Base-by-base conservation (phyloP, 257 asterid genomes). In the Capsicum chinense region DNA sequence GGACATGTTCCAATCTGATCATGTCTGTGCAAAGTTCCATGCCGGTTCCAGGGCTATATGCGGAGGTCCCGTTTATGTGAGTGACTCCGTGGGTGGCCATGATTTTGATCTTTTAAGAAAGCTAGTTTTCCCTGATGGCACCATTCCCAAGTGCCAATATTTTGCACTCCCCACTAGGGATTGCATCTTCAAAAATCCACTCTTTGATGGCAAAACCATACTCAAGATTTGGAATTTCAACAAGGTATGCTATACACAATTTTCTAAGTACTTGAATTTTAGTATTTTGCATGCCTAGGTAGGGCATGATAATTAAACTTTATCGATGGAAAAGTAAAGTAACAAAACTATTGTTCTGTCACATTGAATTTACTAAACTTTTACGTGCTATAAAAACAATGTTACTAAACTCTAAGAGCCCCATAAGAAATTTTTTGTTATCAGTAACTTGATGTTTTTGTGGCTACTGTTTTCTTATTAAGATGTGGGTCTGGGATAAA, bases 161-260 rank as follows among this genome's bases (percentile, higher is more conserved):
- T 92, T 95, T 5, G 97, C 97, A 50, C 85, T 94, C 13, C 97
- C 97, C 1, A 91, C 97, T 60, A 88, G 91, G 7, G 94, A 93
- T 68, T 89, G 92, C 86, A 85, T 93, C 78, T 91, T 92, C 86
- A 54, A 86, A 12, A 95, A 92, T 86, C 91, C 95, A 2, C 93
- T 92, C 57, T 87, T 90, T 92, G 97, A 93, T 82, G 91, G 94
- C 2, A 88, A 90, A 86, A 93, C 91, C 92, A 85, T 92, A 84
- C 86, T 94, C 85, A 94, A 94, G 91, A 92, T 94, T 58, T 94
- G 97, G 98, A 94, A 94, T 87, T 83, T 92, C 89, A 94, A 94
- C 79, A 90, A 92, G 84, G 89, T 50, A 88, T 86, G n/a, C 0
- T 21, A 21, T 47, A 76, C 16, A 12, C 44, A 73, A 5, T 19